These are phyloP conservation scores for Chlorociboria aeruginascens DNA, from an alignment of 495 filamentous ascomycete genomes.

Conservation along the genomic window DNA sequence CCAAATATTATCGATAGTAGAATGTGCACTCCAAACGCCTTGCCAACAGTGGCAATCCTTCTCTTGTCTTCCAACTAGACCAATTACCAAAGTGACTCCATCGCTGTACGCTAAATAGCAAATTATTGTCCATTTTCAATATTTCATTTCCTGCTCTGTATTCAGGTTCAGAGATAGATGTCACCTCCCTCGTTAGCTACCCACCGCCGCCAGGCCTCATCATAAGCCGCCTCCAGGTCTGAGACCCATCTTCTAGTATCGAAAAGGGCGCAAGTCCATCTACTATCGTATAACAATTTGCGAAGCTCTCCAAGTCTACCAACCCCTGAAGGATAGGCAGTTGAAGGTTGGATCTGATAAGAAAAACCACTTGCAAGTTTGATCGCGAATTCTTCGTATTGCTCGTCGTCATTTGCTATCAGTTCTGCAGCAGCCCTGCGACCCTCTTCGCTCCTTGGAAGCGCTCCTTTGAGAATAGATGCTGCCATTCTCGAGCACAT, in stretches of 20 bases:
- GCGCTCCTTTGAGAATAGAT: conserved; percentile 78
- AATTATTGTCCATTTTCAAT: background rate
- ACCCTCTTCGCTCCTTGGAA: conserved; percentile 59
- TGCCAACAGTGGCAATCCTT: background rate
- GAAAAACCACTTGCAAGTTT: conserved; percentile 53
- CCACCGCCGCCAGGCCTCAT: conserved; percentile 80
- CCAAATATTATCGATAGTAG: background rate
- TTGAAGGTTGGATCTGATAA: conserved; percentile 38
- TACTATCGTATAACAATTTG: conserved; percentile 65
- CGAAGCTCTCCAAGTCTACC: conserved; percentile 67
- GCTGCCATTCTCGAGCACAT: conserved; percentile 99
- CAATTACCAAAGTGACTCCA: conserved; percentile 8
- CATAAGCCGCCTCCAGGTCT: conserved; percentile 83
- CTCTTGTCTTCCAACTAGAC: conserved; percentile 2
- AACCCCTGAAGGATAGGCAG: conserved; percentile 37
- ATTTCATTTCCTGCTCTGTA: background rate
- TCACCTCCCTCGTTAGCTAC: conserved; percentile 80
- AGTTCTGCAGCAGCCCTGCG: conserved; percentile 59
- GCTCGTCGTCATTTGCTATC: conserved; percentile 62
- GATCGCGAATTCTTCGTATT: conserved; percentile 75
- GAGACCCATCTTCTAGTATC: conserved; percentile 87
- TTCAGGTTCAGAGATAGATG: conserved; percentile 47
- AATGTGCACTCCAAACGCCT: background rate
- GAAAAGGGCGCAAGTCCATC: conserved; percentile 78
- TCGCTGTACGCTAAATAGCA: conserved; percentile 8